Percentiles rank a stretch among this genome's conserved stretches.
phyloP scores from a whole-genome alignment of 305 asterid genomes.

The Caryopteris hybrid region DNA sequence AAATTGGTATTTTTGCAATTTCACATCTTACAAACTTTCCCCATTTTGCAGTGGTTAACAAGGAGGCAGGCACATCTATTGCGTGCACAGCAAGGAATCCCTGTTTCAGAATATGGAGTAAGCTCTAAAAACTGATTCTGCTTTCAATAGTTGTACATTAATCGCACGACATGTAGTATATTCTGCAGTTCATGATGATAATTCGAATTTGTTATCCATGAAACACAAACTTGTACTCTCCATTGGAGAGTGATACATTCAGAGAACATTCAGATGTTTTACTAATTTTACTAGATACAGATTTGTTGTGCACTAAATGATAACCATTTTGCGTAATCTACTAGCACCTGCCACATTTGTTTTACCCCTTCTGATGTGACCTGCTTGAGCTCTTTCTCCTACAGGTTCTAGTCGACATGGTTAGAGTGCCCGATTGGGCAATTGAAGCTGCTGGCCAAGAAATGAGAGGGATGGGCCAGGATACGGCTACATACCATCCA shows the following conservation, averaged over 20 bases:
- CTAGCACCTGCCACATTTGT: background rate
- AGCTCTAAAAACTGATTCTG: constrained; percentile 25
- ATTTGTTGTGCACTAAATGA: background rate
- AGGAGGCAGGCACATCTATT: constrained; percentile 83
- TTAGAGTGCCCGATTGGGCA: constrained; percentile 97
- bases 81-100: constrained; percentile 96
- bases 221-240: too few species aligned
- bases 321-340: background rate
- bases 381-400: constrained; percentile 18
- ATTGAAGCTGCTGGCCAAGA: constrained; percentile 96
- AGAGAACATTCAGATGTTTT: too few species aligned
- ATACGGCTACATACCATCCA: constrained; percentile 80
- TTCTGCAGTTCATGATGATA: too few species aligned
- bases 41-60: constrained; percentile 64
- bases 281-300: too few species aligned
- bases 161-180: background rate
- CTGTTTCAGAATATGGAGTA: constrained; percentile 94
- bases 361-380: background rate
- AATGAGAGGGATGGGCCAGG: constrained; percentile 93
- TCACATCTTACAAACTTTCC: constrained; percentile 1
- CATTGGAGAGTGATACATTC: too few species aligned
- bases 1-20: background rate
- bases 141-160: background rate
- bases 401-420: constrained; percentile 90
- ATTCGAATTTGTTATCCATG: too few species aligned